These are phyloP conservation scores for Besnoitia besnoiti DNA, from an alignment of 169 alveolate genomes.

Conservation along the genomic window DNA sequence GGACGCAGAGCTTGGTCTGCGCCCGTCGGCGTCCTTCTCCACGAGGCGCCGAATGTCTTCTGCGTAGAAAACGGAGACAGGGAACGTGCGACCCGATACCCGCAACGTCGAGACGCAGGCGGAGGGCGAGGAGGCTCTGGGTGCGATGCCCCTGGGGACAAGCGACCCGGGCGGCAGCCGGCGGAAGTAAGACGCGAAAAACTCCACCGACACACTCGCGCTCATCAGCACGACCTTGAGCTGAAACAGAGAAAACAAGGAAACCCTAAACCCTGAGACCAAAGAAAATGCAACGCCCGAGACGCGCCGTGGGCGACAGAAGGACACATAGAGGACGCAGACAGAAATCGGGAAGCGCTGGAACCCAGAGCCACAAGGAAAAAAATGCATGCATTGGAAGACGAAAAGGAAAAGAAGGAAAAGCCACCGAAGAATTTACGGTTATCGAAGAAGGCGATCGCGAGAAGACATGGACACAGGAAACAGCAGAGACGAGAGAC, in stretches of 20 bases:
- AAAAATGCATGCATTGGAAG: too few relatives aligned
- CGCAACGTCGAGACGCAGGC: conserved; percentile 73
- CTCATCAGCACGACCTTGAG: conserved; percentile 96
- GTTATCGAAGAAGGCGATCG: neutral
- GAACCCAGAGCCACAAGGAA: neutral
- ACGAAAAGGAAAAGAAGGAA: too few relatives aligned
- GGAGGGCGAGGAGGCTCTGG: neutral
- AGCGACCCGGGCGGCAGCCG: conserved; percentile 85
- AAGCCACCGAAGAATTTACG: too few relatives aligned
- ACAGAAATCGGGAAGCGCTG: neutral
- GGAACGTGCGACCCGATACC: conserved; percentile 99
- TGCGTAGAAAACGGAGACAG: conserved; percentile 94
- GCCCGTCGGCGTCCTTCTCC: neutral
- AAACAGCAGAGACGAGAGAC: neutral
- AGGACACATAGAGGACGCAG: neutral
- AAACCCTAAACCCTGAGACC: neutral
- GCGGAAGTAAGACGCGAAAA: conserved; percentile 81
- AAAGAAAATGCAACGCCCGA: neutral
- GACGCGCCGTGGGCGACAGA: neutral
- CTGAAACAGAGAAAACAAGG: neutral
- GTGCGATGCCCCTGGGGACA: neutral
- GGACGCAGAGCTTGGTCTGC: neutral
- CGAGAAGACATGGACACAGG: neutral
- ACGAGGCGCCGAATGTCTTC: conserved; percentile 89
- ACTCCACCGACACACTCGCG: conserved; percentile 97